A percentile compares a stretch with the other conserved stretches of the same genome.
Evolutionary conservation across 2,329 filamentous ascomycete genomes (phyloP).

Genomic region (Aspergillus tubingensis): DNA sequence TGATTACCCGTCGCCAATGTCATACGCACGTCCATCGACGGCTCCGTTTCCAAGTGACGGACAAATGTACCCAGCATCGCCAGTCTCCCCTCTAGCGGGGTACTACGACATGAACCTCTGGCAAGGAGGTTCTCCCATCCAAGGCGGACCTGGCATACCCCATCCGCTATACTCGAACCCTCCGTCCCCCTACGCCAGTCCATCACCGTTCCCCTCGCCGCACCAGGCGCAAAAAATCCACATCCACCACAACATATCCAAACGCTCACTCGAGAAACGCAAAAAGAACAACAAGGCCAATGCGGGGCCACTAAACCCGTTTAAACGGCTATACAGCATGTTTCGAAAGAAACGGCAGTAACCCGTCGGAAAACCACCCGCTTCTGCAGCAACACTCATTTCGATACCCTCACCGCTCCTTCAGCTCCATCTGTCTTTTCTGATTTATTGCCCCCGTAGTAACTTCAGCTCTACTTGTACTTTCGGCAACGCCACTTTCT

Average conservation of each 20-base stretch:
- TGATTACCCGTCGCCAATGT: background rate
- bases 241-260: slow-evolving; percentile 4
- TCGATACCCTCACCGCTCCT: background rate
- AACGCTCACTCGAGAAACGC: background rate
- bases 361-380: background rate
- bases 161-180: slow-evolving; percentile 7
- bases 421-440: background rate
- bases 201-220: background rate
- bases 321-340: background rate
- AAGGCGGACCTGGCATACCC: background rate
- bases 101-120: slow-evolving; percentile 6
- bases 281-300: background rate
- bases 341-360: slow-evolving; percentile 1
- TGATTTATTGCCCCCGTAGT: too few species aligned
- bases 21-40: background rate
- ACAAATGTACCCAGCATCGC: background rate
- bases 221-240: background rate
- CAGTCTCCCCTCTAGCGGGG: background rate
- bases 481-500: background rate
- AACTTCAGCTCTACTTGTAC: background rate
- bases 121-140: background rate
- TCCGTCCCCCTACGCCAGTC: background rate
- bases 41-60: background rate
- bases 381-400: background rate
- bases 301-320: background rate